Base-by-base conservation (phyloP, 2,329 filamentous ascomycete species). In the Myriosclerotinia curreyana region DNA sequence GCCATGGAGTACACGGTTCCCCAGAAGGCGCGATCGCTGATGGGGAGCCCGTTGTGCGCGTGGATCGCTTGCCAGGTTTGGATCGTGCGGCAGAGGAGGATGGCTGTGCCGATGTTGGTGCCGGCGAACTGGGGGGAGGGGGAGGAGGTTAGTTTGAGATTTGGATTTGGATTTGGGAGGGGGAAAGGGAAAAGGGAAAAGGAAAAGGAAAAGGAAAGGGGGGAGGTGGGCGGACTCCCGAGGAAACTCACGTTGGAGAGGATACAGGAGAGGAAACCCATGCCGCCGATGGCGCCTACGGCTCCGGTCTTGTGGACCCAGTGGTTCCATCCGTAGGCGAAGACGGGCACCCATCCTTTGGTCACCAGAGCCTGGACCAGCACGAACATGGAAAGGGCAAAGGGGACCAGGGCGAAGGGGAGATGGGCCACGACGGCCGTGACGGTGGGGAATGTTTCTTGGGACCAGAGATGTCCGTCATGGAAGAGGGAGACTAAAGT, bases 51-150 rank as follows among this genome's bases (percentile, higher is more conserved):
- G 48, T 79, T 81, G 0, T 68, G 65, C 0, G 71, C 63, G 68
- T 88, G 85, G 49, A 91, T 89, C 1, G 77, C 70, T 67, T 83
- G 77, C 89, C 89, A 91, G 0, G 83, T 77, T 72, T 91, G 88
- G 14, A 91, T 83, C 8, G 91, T 82, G 3, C 88, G 85, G 11
- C 83, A 90, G 1, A 91, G 79, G 0, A 91, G 82, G 71, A 92
- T 91, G 0, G 88, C 88, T 0, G 88, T 90, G 42, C 89, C 88
- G 60, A 91, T 91, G 68, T 91, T 91, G 1, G 89, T 91, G 22
- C 89, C 89, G 0, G 89, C 86, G 69, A 91, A 91, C 87, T 91
- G 17, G 17, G 9, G 7, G 28, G 51, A 12, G 9, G 66, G 12
- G 42, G 51, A 25, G 15, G 64, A 9, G 42, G 55, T 74, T 64